These are phyloP conservation scores for Cavenderia fasciculata DNA, from an alignment of 78 protist species.

Conservation along the genomic window DNA sequence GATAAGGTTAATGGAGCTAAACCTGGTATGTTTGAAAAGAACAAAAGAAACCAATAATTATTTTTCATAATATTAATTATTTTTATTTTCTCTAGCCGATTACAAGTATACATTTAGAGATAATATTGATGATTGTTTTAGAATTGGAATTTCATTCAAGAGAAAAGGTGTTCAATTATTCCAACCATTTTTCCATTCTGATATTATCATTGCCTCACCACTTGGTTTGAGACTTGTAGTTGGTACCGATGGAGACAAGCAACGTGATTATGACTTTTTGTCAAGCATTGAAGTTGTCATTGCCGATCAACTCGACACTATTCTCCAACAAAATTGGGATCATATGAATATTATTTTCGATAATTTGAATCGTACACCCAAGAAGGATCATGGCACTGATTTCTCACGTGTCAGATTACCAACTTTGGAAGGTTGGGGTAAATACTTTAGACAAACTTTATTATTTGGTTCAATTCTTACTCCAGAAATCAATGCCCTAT, in stretches of 20 bases:
- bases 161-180: conserved; percentile 56
- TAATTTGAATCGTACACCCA: conserved; percentile 64
- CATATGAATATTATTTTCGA: conserved; percentile 76
- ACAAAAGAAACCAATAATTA: conserved; percentile 16
- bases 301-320: conserved; percentile 75
- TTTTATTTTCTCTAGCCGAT: conserved; percentile 24
- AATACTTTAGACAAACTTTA: conserved; percentile 82
- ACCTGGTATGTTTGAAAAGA: too few species aligned
- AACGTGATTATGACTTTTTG: conserved; percentile 82
- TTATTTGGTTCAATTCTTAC: conserved; percentile 30
- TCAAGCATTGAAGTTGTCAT: conserved; percentile 86
- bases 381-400: conserved; percentile 59
- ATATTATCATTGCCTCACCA: conserved; percentile 91
- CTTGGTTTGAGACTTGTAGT: conserved; percentile 83
- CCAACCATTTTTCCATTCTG: conserved; percentile 63
- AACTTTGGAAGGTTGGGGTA: conserved; percentile 14
- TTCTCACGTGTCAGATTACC: conserved; percentile 47
- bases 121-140: conserved; percentile 84
- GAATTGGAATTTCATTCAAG: conserved; percentile 72
- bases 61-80: neutral
- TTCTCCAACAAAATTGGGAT: conserved; percentile 93
- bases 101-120: conserved; percentile 75
- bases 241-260: conserved; percentile 73
- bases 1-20: conserved; percentile 3
- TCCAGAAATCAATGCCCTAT: conserved; percentile 81